These are phyloP conservation scores for Curvularia eragrostidis DNA, from an alignment of 2,329 filamentous ascomycete genomes.

Conservation along the genomic window DNA sequence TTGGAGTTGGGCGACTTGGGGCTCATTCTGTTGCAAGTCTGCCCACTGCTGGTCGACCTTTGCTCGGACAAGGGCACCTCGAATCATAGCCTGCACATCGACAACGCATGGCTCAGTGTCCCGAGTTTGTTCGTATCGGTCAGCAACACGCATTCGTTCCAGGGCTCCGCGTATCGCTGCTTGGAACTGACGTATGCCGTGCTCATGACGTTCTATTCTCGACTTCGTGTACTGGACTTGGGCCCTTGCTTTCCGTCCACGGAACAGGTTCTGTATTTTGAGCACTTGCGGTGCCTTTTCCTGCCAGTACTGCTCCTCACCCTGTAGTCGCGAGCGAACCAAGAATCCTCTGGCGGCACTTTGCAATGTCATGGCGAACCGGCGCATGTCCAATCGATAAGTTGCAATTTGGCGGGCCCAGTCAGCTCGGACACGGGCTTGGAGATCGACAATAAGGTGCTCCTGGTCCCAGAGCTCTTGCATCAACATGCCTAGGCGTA, in stretches of 20 bases:
- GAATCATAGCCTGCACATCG: constrained; percentile 62
- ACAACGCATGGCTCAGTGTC: constrained; percentile 67
- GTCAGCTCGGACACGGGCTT: constrained; percentile 85
- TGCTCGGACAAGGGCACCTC: constrained; percentile 71
- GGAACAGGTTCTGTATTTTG: constrained; percentile 80
- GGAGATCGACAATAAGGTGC: constrained; percentile 77
- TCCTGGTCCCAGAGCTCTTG: constrained; percentile 89
- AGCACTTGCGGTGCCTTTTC: constrained; percentile 74
- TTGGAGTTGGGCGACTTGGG: constrained; percentile 52
- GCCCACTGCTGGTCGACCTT: constrained; percentile 54
- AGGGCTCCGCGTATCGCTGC: constrained; percentile 62
- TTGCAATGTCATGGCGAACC: constrained; percentile 80
- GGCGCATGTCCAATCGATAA: constrained; percentile 83
- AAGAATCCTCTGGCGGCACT: constrained; percentile 79
- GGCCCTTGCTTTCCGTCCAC: constrained; percentile 65
- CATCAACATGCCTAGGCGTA: constrained; percentile 83
- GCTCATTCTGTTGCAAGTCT: constrained; percentile 57
- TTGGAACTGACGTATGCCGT: constrained; percentile 60
- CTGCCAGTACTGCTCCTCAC: constrained; percentile 72
- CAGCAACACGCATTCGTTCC: constrained; percentile 50
- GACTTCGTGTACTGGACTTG: constrained; percentile 57
- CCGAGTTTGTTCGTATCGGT: constrained; percentile 66
- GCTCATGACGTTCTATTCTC: constrained; percentile 54
- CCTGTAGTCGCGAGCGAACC: constrained; percentile 67
- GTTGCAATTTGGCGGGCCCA: constrained; percentile 82